Conservation (phyloP, 2,329 filamentous ascomycete species). For the Aureobasidium melanogenum region DNA sequence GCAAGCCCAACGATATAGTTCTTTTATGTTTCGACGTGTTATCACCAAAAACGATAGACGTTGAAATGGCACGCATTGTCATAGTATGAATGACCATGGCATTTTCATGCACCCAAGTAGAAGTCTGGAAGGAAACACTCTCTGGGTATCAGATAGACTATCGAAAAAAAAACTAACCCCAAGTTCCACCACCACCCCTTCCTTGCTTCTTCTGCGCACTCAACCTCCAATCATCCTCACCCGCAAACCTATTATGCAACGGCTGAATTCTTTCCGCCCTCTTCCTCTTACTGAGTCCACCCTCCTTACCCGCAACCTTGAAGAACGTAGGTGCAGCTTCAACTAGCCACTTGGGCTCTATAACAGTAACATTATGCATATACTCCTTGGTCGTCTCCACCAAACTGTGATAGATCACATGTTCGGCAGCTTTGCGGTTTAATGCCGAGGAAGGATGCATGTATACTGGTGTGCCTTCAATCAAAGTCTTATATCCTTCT, state of each 20-base stretch:
- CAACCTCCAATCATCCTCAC: constrained; percentile 90
- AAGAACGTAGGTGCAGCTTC: constrained; percentile 98
- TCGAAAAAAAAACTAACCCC: constrained; percentile 50
- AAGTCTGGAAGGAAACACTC: too few species aligned
- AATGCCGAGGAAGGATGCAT: constrained; percentile 85
- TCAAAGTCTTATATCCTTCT: constrained; percentile 95
- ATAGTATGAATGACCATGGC: too few species aligned
- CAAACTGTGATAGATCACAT: constrained; percentile 87
- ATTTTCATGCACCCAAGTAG: too few species aligned
- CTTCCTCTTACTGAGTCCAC: constrained; percentile 73
- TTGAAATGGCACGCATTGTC: too few species aligned
- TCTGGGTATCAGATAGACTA: too few species aligned
- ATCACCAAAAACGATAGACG: too few species aligned
- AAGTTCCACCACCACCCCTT: constrained; percentile 83
- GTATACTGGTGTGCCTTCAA: constrained; percentile 89
- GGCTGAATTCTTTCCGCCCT: constrained; percentile 92
- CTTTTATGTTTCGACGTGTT: too few species aligned
- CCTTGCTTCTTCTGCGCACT: constrained; percentile 80
- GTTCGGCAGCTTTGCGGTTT: constrained; percentile 92
- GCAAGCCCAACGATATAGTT: too few species aligned
- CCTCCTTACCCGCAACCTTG: constrained; percentile 85
- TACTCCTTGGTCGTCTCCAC: constrained; percentile 96
- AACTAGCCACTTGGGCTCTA: constrained; percentile 90
- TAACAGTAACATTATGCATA: constrained; percentile 88
- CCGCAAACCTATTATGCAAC: constrained; percentile 83